A percentile compares a stretch with the other conserved stretches of the same genome.
These are phyloP conservation scores for Ceratocystis harringtonii DNA, from an alignment of 2,329 filamentous ascomycete species.

Conservation along the genomic window DNA sequence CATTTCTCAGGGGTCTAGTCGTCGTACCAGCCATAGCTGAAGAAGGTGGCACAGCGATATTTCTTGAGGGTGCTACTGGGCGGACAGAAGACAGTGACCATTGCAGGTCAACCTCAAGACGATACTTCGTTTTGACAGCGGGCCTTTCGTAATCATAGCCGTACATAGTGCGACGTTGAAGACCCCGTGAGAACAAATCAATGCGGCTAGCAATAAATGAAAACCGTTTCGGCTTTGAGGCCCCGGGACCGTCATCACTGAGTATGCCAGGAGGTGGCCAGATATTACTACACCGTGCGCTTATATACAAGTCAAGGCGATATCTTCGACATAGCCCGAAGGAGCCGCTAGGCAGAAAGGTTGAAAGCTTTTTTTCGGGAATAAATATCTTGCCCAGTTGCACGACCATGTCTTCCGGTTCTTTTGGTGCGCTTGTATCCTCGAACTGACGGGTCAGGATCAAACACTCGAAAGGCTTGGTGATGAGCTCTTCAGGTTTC, in stretches of 20 bases:
- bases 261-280: conserved; percentile 37
- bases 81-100: conserved; percentile 2
- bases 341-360: conserved; percentile 33
- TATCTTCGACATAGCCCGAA: conserved; percentile 38
- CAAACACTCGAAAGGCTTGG: background rate
- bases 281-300: conserved; percentile 32
- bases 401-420: background rate
- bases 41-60: background rate
- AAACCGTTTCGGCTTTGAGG: conserved; percentile 4
- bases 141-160: conserved; percentile 12
- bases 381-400: conserved; percentile 29
- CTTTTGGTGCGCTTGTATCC: background rate
- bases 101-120: conserved; percentile 2
- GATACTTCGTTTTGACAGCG: conserved; percentile 3
- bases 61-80: background rate
- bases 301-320: conserved; percentile 36
- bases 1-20: background rate
- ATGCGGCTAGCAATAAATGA: conserved; percentile 13
- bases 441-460: background rate
- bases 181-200: conserved; percentile 13
- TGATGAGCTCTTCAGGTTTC: background rate
- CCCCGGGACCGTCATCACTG: background rate
- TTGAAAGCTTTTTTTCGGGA: conserved; percentile 35
- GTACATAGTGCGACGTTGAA: conserved; percentile 3
- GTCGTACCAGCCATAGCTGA: background rate